phyloP scores from a whole-genome alignment of 768 basidiomycete species.

The Suillus clintonianus region DNA sequence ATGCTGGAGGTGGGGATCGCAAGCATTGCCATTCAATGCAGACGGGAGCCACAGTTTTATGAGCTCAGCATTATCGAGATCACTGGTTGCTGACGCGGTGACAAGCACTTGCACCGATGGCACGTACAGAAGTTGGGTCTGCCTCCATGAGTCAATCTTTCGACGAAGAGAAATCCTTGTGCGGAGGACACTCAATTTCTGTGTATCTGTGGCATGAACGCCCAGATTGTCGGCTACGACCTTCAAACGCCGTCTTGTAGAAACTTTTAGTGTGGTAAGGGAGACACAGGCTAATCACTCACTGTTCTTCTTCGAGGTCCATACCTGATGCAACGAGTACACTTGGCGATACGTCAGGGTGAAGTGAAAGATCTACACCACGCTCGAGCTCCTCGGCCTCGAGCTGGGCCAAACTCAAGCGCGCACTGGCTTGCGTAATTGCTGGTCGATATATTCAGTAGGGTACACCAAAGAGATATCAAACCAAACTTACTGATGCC shows the following conservation, averaged over 20 bases:
- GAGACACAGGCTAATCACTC: not conserved
- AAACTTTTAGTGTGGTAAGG: not conserved
- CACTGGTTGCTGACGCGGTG: not conserved
- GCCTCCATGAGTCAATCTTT: not conserved
- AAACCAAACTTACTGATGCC: constrained; percentile 9
- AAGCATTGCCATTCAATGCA: not conserved
- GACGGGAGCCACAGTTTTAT: not conserved
- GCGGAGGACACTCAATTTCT: not conserved
- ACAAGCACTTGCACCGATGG: not conserved
- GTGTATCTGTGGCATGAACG: not conserved
- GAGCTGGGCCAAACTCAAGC: constrained; percentile 23
- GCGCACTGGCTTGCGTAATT: constrained; percentile 12
- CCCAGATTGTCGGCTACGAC: not conserved
- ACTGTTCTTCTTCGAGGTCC: constrained; percentile 20
- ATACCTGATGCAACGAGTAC: constrained; percentile 14
- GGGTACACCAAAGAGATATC: not conserved
- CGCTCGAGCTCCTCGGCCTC: constrained; percentile 15
- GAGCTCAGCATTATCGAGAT: not conserved
- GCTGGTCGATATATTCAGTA: constrained; percentile 3
- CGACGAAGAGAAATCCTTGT: not conserved
- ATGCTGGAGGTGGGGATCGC: not conserved
- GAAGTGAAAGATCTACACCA: not conserved
- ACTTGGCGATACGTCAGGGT: constrained; percentile 9
- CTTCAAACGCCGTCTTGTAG: not conserved
- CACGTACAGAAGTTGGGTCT: not conserved